These are phyloP conservation scores for Funneliformis caledonium DNA, from an alignment of 371 early-diverging fungal genomes.

Conservation along the genomic window DNA sequence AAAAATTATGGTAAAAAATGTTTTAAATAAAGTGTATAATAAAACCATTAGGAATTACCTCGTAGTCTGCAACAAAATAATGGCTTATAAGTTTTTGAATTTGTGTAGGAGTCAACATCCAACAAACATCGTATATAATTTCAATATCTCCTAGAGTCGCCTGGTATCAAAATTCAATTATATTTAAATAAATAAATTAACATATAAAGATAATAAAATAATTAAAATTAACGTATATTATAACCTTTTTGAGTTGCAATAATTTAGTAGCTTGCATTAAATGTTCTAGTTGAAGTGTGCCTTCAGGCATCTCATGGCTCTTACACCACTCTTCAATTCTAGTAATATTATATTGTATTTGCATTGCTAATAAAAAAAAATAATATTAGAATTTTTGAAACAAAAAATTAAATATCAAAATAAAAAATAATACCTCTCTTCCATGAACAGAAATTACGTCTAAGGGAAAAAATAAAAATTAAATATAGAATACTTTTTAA, in stretches of 20 bases:
- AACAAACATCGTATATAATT: slow-evolving; percentile 95
- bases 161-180: not conserved
- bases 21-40: no score
- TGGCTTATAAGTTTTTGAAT: slow-evolving; percentile 92
- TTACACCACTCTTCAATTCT: slow-evolving; percentile 97
- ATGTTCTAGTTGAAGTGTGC: slow-evolving; percentile 87
- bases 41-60: slow-evolving; percentile 46
- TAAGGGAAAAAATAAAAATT: slow-evolving; percentile 5
- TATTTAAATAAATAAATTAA: not conserved
- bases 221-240: no score
- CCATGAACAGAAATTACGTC: slow-evolving; percentile 87
- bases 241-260: slow-evolving; percentile 86
- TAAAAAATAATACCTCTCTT: slow-evolving; percentile 63
- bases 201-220: no score
- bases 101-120: slow-evolving; percentile 91
- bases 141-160: slow-evolving; percentile 88
- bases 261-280: slow-evolving; percentile 95
- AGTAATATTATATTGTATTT: slow-evolving; percentile 97
- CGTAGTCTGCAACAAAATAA: slow-evolving; percentile 79
- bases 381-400: not conserved
- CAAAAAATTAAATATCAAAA: not conserved
- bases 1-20: not conserved
- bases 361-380: slow-evolving; percentile 66
- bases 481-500: not conserved
- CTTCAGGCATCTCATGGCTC: slow-evolving; percentile 87